Percentiles rank a stretch among this genome's conserved stretches.
Evolutionary conservation across 306 rosid genomes (phyloP).

Genomic region (Trifolium subterraneum): DNA sequence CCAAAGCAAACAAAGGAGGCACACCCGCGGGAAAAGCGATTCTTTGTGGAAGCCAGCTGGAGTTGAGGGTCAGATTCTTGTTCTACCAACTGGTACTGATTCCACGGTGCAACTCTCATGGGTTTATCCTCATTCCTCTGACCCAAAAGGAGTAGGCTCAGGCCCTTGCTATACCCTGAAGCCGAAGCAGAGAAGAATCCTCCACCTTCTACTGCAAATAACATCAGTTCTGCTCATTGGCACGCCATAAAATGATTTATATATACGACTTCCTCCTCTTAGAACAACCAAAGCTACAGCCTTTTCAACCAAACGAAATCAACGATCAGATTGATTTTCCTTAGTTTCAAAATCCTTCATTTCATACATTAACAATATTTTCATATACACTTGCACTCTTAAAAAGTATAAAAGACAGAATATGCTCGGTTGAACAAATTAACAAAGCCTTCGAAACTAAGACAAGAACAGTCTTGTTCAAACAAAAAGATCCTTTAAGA

Average conservation of each 20-base stretch:
- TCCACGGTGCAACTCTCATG: conserved; percentile 99
- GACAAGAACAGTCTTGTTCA: conserved; percentile 14
- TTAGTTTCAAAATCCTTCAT: conserved; percentile 12
- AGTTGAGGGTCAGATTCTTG: conserved; percentile 85
- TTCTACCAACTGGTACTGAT: conserved; percentile 96
- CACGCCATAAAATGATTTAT: conserved; percentile 56
- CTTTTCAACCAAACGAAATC: conserved; percentile 42
- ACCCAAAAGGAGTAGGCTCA: conserved; percentile 93
- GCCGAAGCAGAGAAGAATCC: conserved; percentile 99
- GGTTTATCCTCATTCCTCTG: conserved; percentile 88
- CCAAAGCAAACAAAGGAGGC: conserved; percentile 96
- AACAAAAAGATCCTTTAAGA: conserved; percentile 29
- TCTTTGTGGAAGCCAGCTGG: conserved; percentile 98
- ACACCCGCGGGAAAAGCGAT: conserved; percentile 76
- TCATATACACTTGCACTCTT: conserved; percentile 24
- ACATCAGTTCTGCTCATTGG: conserved; percentile 97
- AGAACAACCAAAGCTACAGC: conserved; percentile 55
- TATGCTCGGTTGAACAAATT: conserved; percentile 35
- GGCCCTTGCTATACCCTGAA: conserved; percentile 95
- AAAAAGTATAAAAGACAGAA: conserved; percentile 19
- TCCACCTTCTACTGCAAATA: conserved; percentile 98
- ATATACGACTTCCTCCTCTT: conserved; percentile 46
- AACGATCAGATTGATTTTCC: conserved; percentile 39
- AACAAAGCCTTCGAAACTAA: conserved; percentile 3
- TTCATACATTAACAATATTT: conserved; percentile 25